A percentile compares a stretch with the other conserved stretches of the same genome.
phyloP scores from a whole-genome alignment of 805 yeast genomes.

The Blastobotrys terrestris region DNA sequence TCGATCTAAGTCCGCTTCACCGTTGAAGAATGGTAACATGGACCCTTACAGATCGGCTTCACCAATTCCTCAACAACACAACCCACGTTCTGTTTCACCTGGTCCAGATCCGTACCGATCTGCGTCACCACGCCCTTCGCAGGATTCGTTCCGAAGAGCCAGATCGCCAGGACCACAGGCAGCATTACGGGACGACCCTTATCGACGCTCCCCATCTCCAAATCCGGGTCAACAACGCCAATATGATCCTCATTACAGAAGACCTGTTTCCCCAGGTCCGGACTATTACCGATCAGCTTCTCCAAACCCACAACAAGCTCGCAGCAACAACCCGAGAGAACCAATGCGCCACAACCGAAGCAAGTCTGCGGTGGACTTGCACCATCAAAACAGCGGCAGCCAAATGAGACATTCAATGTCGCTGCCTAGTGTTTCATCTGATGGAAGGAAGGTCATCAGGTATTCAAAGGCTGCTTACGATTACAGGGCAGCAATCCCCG shows the following conservation, averaged over 20 bases:
- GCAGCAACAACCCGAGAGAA: slow-evolving; percentile 12
- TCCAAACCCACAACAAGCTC: slow-evolving; percentile 7
- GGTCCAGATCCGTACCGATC: slow-evolving; percentile 8
- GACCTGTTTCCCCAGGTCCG: neutral
- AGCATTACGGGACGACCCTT: slow-evolving; percentile 10
- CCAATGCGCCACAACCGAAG: slow-evolving; percentile 19
- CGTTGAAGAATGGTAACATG: slow-evolving; percentile 12
- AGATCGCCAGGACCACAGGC: neutral
- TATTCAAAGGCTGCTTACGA: slow-evolving; percentile 52
- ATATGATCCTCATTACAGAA: neutral
- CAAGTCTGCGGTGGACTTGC: slow-evolving; percentile 19
- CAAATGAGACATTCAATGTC: slow-evolving; percentile 5
- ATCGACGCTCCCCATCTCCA: slow-evolving; percentile 14
- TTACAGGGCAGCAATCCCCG: slow-evolving; percentile 54
- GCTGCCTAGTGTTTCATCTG: slow-evolving; percentile 44
- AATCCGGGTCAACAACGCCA: slow-evolving; percentile 8
- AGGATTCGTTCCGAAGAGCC: neutral
- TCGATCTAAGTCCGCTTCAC: slow-evolving; percentile 18
- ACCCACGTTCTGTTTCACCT: neutral
- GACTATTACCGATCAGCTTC: slow-evolving; percentile 9
- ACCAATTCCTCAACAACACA: slow-evolving; percentile 9
- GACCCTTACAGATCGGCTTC: slow-evolving; percentile 10
- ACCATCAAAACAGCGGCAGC: slow-evolving; percentile 4
- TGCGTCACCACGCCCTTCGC: neutral
- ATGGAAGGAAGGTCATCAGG: slow-evolving; percentile 48